Evolutionary conservation across 257 asterid species (phyloP).

Genomic region (Primulina tabacum): DNA sequence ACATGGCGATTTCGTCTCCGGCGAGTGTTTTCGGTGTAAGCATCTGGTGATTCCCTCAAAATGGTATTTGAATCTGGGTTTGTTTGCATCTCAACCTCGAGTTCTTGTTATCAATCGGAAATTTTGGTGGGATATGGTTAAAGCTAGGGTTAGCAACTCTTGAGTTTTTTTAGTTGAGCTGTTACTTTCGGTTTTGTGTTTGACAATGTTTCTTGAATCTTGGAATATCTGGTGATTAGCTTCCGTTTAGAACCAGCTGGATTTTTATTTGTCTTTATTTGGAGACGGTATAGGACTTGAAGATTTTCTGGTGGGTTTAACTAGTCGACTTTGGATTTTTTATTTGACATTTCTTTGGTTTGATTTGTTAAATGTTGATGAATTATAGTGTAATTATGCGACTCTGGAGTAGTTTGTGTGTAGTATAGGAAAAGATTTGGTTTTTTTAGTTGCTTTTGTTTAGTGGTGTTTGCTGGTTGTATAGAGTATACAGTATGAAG

Average conservation of each 20-base stretch:
- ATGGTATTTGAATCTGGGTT: constrained; percentile 29
- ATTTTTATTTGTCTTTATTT: not conserved
- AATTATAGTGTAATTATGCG: not conserved
- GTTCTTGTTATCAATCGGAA: constrained; percentile 16
- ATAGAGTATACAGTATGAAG: constrained; percentile 50
- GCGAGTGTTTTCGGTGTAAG: constrained; percentile 20
- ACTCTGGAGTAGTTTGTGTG: constrained; percentile 6
- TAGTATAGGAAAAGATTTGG: constrained; percentile 13
- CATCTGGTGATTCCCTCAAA: constrained; percentile 28
- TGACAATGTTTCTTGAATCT: constrained; percentile 24
- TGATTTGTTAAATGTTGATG: constrained; percentile 27
- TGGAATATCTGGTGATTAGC: constrained; percentile 19
- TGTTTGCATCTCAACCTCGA: constrained; percentile 19
- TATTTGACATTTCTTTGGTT: not conserved
- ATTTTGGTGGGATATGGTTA: constrained; percentile 12
- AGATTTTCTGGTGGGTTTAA: constrained; percentile 16
- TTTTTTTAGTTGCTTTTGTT: constrained; percentile 19
- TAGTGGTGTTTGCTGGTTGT: constrained; percentile 25
- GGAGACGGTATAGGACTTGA: constrained; percentile 9
- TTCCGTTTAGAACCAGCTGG: constrained; percentile 22
- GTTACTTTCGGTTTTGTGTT: constrained; percentile 16
- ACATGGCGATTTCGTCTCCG: constrained; percentile 29
- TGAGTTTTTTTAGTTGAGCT: constrained; percentile 25
- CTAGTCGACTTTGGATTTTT: constrained; percentile 25
- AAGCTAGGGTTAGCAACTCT: constrained; percentile 23